These are phyloP conservation scores for Leccinum griseonigrum DNA, from an alignment of 1,284 basidiomycete species.

Conservation along the genomic window DNA sequence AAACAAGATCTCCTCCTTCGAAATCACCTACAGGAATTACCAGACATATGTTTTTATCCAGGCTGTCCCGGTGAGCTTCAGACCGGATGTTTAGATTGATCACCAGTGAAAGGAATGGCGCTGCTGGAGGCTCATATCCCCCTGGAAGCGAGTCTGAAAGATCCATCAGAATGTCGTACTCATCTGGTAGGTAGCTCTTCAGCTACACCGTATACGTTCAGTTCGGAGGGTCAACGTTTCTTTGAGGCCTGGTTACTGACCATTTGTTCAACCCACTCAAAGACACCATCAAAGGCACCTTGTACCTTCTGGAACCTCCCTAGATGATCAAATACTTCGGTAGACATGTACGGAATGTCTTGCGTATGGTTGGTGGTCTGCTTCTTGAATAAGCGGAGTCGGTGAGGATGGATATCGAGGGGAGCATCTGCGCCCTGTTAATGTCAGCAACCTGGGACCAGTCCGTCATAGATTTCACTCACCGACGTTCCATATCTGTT, in stretches of 20 bases:
- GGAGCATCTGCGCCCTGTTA: background rate
- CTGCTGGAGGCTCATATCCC: background rate
- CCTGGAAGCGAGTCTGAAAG: background rate
- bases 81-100: background rate
- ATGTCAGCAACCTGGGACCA: background rate
- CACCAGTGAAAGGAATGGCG: background rate
- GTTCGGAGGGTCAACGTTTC: background rate
- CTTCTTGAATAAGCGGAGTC: background rate
- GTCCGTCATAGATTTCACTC: background rate
- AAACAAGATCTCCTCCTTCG: background rate
- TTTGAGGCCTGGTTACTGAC: background rate
- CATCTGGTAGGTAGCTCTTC: background rate
- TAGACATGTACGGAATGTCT: background rate
- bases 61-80: background rate
- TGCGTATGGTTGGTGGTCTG: background rate
- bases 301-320: background rate
- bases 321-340: background rate
- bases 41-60: background rate
- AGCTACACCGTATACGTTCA: background rate
- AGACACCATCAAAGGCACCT: background rate
- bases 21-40: background rate
- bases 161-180: background rate
- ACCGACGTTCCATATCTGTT: background rate
- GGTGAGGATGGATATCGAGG: background rate
- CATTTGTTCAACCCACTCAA: background rate